A percentile compares a stretch with the other conserved stretches of the same genome.
These are phyloP conservation scores for Rhodosporidiobolus sp. DNA, from an alignment of 768 basidiomycete genomes.

Conservation along the genomic window DNA sequence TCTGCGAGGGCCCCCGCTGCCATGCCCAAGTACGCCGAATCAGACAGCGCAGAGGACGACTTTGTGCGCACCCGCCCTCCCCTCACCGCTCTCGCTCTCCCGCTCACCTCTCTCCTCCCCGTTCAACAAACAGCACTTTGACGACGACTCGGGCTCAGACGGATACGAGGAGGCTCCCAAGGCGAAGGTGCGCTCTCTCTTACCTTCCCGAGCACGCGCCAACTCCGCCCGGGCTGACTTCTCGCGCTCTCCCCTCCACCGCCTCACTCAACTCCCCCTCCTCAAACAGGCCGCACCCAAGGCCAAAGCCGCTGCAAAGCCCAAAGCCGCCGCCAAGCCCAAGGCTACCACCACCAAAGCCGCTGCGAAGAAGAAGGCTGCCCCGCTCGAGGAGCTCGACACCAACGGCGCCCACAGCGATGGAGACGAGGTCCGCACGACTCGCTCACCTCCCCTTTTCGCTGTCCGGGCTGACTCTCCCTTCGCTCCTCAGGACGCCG, in stretches of 20 bases:
- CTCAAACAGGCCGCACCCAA: conserved; percentile 31
- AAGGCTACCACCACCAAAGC: conserved; percentile 60
- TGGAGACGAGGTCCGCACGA: conserved; percentile 46
- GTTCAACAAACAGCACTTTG: conserved; percentile 5
- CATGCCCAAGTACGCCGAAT: conserved; percentile 21
- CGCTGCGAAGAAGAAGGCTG: conserved; percentile 54
- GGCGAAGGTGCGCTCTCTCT: conserved; percentile 13
- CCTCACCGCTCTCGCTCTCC: not conserved
- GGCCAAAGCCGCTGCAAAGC: conserved; percentile 44
- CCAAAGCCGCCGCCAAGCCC: conserved; percentile 57
- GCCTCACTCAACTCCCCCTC: not conserved
- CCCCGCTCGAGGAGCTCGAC: conserved; percentile 26
- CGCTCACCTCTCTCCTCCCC: not conserved
- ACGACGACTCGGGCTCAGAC: conserved; percentile 27
- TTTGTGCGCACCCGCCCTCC: conserved; percentile 12
- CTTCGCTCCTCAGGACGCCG: conserved; percentile 43
- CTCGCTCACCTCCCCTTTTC: not conserved
- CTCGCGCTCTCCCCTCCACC: not conserved
- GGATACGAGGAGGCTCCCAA: conserved; percentile 13
- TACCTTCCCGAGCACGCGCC: not conserved
- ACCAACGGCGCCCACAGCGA: conserved; percentile 44
- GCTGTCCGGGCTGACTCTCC: not conserved
- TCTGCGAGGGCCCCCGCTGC: no score
- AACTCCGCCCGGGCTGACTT: not conserved
- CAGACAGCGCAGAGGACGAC: conserved; percentile 22